Conservation (phyloP, 768 basidiomycete genomes). For the Phylloporus sp. region DNA sequence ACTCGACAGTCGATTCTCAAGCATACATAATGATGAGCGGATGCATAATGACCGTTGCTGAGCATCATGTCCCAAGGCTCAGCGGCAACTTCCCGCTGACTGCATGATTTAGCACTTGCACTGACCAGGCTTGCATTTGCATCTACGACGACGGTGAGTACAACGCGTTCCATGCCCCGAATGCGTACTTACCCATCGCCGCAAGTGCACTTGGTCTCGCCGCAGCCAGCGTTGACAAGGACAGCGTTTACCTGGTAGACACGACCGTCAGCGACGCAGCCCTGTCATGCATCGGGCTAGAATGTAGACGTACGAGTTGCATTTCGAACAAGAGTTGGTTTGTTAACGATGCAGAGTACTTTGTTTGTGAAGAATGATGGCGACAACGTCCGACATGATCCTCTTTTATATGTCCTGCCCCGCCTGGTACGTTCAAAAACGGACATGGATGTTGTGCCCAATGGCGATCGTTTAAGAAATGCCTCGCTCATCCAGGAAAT, state of each 20-base stretch:
- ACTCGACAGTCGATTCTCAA: too few species aligned
- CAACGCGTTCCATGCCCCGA: too few species aligned
- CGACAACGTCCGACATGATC: background rate
- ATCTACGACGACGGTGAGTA: slow-evolving; percentile 2
- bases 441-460: background rate
- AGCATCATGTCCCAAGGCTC: too few species aligned
- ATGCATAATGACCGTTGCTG: too few species aligned
- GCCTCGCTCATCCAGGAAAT: background rate
- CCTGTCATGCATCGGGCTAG: background rate
- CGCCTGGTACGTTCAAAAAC: background rate
- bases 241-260: slow-evolving; percentile 6
- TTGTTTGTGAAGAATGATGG: background rate
- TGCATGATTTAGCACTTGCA: slow-evolving; percentile 14
- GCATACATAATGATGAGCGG: too few species aligned
- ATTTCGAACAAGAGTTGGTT: slow-evolving; percentile 1
- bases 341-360: background rate
- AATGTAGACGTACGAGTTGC: slow-evolving; percentile 12
- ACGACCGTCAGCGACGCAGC: background rate
- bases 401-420: slow-evolving; percentile 10
- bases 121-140: slow-evolving; percentile 12
- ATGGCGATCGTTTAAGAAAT: background rate
- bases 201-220: slow-evolving; percentile 4
- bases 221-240: slow-evolving; percentile 17
- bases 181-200: slow-evolving; percentile 6
- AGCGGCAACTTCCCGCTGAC: too few species aligned